Conservation (phyloP, 2,329 filamentous ascomycete species). For the Calycina herbarum region DNA sequence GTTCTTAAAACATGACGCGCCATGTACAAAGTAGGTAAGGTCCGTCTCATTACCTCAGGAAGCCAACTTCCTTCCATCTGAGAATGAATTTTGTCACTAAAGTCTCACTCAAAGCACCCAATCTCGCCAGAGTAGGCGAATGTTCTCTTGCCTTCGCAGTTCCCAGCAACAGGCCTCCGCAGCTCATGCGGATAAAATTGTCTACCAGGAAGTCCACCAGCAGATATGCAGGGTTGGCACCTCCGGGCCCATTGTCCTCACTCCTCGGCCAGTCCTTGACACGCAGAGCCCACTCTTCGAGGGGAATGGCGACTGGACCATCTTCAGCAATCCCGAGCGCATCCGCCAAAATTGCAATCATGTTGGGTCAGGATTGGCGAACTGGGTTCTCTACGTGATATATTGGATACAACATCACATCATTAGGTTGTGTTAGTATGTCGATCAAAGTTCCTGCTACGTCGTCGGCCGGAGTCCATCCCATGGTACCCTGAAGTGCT, state of each 20-base stretch:
- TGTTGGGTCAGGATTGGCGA: constrained; percentile 43
- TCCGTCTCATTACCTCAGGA: constrained; percentile 20
- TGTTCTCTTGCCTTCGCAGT: constrained; percentile 39
- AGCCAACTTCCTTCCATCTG: constrained; percentile 35
- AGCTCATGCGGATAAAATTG: constrained; percentile 46
- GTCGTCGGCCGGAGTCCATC: constrained; percentile 49
- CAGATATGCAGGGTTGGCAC: constrained; percentile 36
- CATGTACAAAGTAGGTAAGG: no score
- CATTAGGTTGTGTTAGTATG: constrained; percentile 31
- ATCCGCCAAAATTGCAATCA: constrained; percentile 39
- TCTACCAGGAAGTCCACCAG: constrained; percentile 39
- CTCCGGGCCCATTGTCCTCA: no score
- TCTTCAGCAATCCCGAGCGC: constrained; percentile 37
- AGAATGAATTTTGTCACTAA: no score
- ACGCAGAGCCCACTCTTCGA: constrained; percentile 36
- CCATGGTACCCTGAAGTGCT: constrained; percentile 42
- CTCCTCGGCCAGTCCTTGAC: constrained; percentile 19
- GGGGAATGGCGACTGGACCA: constrained; percentile 38
- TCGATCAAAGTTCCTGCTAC: constrained; percentile 40
- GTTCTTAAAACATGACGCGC: no score
- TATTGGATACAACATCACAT: constrained; percentile 33
- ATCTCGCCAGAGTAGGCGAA: constrained; percentile 38
- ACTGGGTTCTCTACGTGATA: constrained; percentile 50
- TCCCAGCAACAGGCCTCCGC: constrained; percentile 45
- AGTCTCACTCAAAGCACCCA: no score